These are phyloP conservation scores for Xylaria hypoxylon DNA, from an alignment of 2,329 filamentous ascomycete species.

Conservation along the genomic window DNA sequence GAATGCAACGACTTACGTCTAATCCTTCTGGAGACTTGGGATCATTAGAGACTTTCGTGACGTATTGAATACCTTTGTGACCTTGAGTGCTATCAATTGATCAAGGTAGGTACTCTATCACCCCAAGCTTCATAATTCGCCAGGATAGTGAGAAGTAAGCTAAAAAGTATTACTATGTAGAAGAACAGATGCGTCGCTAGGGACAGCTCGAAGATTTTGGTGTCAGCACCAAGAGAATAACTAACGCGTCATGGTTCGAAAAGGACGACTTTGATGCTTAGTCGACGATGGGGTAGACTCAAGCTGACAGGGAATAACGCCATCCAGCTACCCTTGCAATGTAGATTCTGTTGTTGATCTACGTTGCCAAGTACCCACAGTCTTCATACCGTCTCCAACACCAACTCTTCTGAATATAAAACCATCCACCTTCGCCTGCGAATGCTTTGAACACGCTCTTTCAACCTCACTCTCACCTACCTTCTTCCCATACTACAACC, in stretches of 20 bases:
- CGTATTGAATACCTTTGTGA: too few relatives aligned
- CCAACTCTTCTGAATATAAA: conserved; percentile 20
- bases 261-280: background rate
- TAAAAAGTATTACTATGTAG: too few relatives aligned
- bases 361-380: background rate
- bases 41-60: too few relatives aligned
- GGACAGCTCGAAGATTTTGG: too few relatives aligned
- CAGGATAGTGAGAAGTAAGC: too few relatives aligned
- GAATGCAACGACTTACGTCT: too few relatives aligned
- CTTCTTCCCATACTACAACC: conserved; percentile 8
- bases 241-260: background rate
- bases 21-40: too few relatives aligned
- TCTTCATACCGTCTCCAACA: background rate
- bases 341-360: conserved; percentile 5
- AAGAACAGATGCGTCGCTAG: too few relatives aligned
- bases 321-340: conserved; percentile 14
- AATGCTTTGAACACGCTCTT: conserved; percentile 14
- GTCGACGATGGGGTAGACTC: conserved; percentile 8
- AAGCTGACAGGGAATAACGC: conserved; percentile 5
- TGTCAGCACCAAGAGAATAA: too few relatives aligned
- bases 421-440: background rate
- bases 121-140: too few relatives aligned
- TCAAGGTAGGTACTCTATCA: too few relatives aligned
- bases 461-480: background rate
- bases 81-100: too few relatives aligned